Evolutionary conservation across 352 stramenopile species (phyloP).

Genomic region (Phytophthora pluvialis): DNA sequence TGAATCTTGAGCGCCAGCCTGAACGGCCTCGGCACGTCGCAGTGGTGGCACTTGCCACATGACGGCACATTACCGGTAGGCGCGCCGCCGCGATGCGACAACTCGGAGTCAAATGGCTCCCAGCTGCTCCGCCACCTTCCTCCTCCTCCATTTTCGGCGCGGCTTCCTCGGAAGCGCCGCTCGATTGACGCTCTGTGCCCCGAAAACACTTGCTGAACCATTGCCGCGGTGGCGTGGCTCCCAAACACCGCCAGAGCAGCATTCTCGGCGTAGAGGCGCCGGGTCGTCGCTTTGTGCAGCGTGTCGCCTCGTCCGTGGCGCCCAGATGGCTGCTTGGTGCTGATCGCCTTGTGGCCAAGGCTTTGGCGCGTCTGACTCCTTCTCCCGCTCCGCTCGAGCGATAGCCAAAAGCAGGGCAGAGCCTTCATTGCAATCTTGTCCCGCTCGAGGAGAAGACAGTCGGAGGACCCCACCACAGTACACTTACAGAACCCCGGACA

Average conservation of each 20-base stretch:
- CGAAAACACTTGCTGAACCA: conserved; percentile 26
- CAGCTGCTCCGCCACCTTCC: conserved; percentile 1
- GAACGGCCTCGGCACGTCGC: not conserved
- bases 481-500: not conserved
- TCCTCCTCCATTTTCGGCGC: conserved; percentile 7
- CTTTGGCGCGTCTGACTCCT: conserved; percentile 18
- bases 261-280: conserved; percentile 29
- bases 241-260: not conserved
- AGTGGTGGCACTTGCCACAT: conserved; percentile 4
- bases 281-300: conserved; percentile 20
- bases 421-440: conserved; percentile 46
- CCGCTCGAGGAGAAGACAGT: conserved; percentile 38
- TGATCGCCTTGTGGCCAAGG: conserved; percentile 15
- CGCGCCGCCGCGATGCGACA: conserved; percentile 9
- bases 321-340: conserved; percentile 31
- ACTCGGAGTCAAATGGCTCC: conserved; percentile 10
- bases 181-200: conserved; percentile 12
- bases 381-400: conserved; percentile 1
- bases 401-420: conserved; percentile 11
- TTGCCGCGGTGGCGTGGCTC: conserved; percentile 3
- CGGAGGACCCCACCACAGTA: conserved; percentile 9
- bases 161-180: conserved; percentile 2
- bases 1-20: not conserved
- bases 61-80: not conserved
- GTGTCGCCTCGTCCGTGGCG: conserved; percentile 19